Evolutionary conservation across 257 asterid genomes (phyloP).

Genomic region (Penstemon barbatus): DNA sequence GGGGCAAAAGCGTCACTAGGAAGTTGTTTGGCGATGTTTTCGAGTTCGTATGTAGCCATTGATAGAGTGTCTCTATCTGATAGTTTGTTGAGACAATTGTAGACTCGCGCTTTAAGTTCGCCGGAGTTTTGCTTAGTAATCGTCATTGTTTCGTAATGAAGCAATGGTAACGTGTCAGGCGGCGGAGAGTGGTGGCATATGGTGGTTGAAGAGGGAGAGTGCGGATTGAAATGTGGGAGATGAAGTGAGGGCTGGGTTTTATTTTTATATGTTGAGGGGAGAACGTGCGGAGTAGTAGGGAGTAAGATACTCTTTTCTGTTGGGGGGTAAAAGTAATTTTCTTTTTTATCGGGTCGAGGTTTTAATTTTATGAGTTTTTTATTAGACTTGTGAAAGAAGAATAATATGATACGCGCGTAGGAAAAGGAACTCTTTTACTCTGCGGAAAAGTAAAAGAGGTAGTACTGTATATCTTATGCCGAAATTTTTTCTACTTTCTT

Average conservation of each 20-base stretch:
- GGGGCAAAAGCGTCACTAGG: slow-evolving; percentile 56
- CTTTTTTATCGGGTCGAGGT: background rate
- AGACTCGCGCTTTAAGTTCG: slow-evolving; percentile 60
- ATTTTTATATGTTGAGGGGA: slow-evolving; percentile 41
- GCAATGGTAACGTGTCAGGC: background rate
- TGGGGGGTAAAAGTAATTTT: background rate
- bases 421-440: no score
- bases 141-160: slow-evolving; percentile 32
- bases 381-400: background rate
- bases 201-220: slow-evolving; percentile 25
- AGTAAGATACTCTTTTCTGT: background rate
- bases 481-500: background rate
- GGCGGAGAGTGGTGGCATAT: slow-evolving; percentile 30
- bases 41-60: slow-evolving; percentile 72
- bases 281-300: slow-evolving; percentile 42
- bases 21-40: slow-evolving; percentile 56
- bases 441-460: slow-evolving; percentile 6
- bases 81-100: slow-evolving; percentile 60
- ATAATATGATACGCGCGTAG: no score
- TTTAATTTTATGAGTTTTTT: background rate
- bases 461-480: slow-evolving; percentile 12
- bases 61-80: slow-evolving; percentile 83
- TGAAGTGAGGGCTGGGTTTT: slow-evolving; percentile 24
- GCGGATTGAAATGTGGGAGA: slow-evolving; percentile 8
- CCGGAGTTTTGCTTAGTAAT: slow-evolving; percentile 43